Evolutionary conservation across 2,329 filamentous ascomycete species (phyloP), one percentile per base, ranked within the genome.

Genomic region (Tympanopsis confertula): DNA sequence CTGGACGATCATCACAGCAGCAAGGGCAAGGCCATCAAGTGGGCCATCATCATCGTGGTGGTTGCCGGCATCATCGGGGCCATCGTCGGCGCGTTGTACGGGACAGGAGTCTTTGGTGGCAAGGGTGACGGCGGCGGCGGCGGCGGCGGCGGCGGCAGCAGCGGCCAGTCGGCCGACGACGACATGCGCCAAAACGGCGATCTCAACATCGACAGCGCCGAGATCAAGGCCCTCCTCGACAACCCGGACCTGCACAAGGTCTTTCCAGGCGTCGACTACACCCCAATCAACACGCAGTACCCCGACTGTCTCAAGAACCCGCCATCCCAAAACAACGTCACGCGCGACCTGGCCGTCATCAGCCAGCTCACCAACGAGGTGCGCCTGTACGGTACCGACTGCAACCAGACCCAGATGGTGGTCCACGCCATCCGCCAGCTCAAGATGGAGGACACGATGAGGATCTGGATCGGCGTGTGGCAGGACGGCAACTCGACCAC

Each of bases 351-450:
- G 41, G 89, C 91, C 1, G 80, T 95, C 7, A 75, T 96, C 37
- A 87, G 84, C 12, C 87, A 94, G 55, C 68, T 96, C 32, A 94
- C 87, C 42, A 88, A 94, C 54, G 80, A 78, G 3, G 74, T 96
- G 35, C 81, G 89, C 5, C 68, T 95, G 1, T 96, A 96, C 55
- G 89, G 89, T 36, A 96, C 86, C 12, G 89, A 96, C 62, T 96
- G 89, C 69, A 95, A 95, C 59, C 89, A 96, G 60, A 96, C 89
- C 0, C 75, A 94, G 57, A 91, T 96, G 83, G 75, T 93, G 1
- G 65, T 96, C 5, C 80, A 91, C 49, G 80, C 88, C 15, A 81
- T 96, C 48, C 68, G 84, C 40, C 71, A 71, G 37, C 69, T 96
- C 12, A 68, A 81, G 38, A 63, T 95, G 48, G 70, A 82, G 39